phyloP scores from a whole-genome alignment of 75 land plant species.

The Pinus albicaulis region DNA sequence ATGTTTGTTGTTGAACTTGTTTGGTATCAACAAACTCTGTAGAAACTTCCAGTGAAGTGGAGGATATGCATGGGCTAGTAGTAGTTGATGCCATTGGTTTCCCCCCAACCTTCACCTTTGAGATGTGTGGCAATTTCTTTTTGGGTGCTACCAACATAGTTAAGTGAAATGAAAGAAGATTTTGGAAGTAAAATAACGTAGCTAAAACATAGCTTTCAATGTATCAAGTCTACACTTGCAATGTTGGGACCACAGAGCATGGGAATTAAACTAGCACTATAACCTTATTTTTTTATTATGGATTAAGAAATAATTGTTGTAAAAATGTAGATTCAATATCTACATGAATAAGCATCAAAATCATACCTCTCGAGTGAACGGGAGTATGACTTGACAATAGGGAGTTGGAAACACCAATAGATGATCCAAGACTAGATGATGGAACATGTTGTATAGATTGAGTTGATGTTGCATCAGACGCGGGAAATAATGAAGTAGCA shows the following conservation, averaged over 20 bases:
- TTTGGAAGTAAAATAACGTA: neutral
- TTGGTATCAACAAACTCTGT: neutral
- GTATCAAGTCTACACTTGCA: neutral
- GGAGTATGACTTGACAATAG: neutral
- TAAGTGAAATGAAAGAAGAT: neutral
- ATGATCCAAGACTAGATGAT: neutral
- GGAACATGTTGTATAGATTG: neutral
- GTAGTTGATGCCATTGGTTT: neutral
- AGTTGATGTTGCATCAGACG: neutral
- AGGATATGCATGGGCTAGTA: neutral
- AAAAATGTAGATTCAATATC: neutral
- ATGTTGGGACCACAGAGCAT: too few species aligned
- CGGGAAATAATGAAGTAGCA: too few species aligned
- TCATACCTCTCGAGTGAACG: neutral
- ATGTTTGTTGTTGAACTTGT: neutral
- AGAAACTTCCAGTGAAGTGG: neutral
- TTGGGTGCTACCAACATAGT: neutral
- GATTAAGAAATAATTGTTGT: neutral
- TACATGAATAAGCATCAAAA: neutral
- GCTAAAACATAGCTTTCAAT: too few species aligned
- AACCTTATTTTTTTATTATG: too few species aligned
- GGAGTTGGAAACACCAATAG: too few species aligned
- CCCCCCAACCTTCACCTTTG: neutral
- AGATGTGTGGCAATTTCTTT: neutral
- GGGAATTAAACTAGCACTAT: too few species aligned